phyloP scores from a whole-genome alignment of 306 rosid genomes.

The Rubus parviflorus region DNA sequence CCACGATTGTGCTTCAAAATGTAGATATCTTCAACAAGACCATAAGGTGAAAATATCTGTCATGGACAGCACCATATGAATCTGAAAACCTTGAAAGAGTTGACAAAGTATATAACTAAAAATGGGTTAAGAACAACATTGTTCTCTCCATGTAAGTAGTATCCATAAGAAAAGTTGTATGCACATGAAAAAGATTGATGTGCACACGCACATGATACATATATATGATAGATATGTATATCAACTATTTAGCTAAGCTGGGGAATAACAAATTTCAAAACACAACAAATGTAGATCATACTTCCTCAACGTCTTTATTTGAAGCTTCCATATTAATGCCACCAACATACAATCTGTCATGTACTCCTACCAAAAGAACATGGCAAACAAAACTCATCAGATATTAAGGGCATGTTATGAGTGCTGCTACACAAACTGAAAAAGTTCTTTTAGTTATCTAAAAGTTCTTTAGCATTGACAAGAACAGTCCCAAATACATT shows the following conservation, averaged over 20 bases:
- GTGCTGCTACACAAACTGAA: not conserved
- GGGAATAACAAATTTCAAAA: slow-evolving; percentile 28
- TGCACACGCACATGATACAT: not conserved
- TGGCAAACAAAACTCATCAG: not conserved
- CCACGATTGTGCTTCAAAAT: slow-evolving; percentile 59
- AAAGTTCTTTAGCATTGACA: not conserved
- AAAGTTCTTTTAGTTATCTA: not conserved
- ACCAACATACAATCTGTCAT: slow-evolving; percentile 69
- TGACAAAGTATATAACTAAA: not conserved
- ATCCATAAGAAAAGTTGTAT: not conserved
- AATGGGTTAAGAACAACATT: not conserved
- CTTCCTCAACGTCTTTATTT: slow-evolving; percentile 73
- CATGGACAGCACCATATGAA: slow-evolving; percentile 29
- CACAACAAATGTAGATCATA: slow-evolving; percentile 35
- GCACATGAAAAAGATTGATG: not conserved
- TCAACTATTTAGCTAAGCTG: slow-evolving; percentile 24
- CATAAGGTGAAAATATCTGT: slow-evolving; percentile 86
- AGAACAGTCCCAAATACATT: not conserved
- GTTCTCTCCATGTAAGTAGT: not conserved
- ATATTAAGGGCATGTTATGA: no score
- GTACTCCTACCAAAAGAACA: slow-evolving; percentile 45
- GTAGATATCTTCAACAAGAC: slow-evolving; percentile 68
- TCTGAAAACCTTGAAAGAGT: not conserved
- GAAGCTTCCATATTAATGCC: slow-evolving; percentile 57
- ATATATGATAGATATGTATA: not conserved